Percentiles rank a stretch among this genome's conserved stretches.
Conservation (phyloP, 345 rosid species). For the Kandelia obovata region DNA sequence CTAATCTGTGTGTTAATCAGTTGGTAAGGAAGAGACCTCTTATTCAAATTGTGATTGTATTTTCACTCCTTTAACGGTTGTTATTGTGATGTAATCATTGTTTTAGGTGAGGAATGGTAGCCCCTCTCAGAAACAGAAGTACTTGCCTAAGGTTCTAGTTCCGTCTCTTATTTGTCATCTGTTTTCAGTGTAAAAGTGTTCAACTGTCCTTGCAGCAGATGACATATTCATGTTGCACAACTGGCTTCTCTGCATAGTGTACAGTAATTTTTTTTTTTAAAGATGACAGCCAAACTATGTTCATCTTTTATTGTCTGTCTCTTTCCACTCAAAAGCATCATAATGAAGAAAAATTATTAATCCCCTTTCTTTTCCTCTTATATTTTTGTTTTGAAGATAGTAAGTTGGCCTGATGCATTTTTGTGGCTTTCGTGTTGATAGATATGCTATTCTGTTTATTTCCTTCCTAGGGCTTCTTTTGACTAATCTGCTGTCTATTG, state of each 20-base stretch:
- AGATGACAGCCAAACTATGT: too few relatives aligned
- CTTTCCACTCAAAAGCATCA: background rate
- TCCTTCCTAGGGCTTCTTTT: background rate
- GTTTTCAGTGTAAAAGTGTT: background rate
- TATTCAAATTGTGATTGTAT: background rate
- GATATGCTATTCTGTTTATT: background rate
- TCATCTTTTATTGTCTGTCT: background rate
- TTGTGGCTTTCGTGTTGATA: conserved; percentile 5
- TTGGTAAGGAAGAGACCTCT: conserved; percentile 48
- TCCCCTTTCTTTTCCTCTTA: background rate
- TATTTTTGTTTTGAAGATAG: background rate
- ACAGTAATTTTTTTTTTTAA: background rate
- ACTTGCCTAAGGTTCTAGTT: conserved; percentile 72
- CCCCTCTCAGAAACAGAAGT: conserved; percentile 70
- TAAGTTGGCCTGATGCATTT: background rate
- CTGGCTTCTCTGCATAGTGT: background rate
- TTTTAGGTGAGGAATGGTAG: conserved; percentile 80
- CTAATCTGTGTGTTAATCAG: conserved; percentile 91
- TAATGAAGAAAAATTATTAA: background rate
- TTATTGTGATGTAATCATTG: conserved; percentile 17
- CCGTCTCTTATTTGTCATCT: background rate
- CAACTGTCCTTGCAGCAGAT: background rate
- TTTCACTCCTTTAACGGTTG: background rate
- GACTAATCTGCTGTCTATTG: conserved; percentile 23
- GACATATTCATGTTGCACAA: background rate